Percentiles rank a stretch among this genome's conserved stretches.
Evolutionary conservation across 2,329 filamentous ascomycete species (phyloP).

Genomic region (Pyrenophora graminea): DNA sequence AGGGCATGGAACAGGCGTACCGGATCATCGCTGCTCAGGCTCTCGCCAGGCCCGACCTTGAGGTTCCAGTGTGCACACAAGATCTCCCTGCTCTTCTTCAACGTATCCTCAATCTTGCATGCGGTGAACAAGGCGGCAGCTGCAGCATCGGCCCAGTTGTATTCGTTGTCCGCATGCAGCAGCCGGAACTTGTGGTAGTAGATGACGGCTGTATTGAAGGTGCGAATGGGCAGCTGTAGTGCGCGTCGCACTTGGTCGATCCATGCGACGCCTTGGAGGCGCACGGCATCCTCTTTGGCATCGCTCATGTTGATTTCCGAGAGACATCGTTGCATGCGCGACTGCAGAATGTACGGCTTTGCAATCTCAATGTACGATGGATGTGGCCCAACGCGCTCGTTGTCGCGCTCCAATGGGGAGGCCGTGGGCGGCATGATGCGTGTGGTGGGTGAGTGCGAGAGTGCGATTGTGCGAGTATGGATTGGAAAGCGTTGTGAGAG

Average conservation of each 20-base stretch:
- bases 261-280: conserved; percentile 84
- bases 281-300: conserved; percentile 76
- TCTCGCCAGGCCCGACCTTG: conserved; percentile 68
- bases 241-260: conserved; percentile 82
- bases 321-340: conserved; percentile 75
- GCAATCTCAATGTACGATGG: conserved; percentile 67
- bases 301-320: conserved; percentile 71
- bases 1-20: conserved; percentile 51
- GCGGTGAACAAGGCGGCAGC: conserved; percentile 87
- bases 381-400: conserved; percentile 55
- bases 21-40: conserved; percentile 79
- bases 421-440: conserved; percentile 39
- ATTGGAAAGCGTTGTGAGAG: not conserved
- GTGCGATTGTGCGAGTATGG: not conserved
- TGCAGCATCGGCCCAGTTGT: conserved; percentile 82
- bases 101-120: conserved; percentile 96
- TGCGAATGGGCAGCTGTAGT: conserved; percentile 83
- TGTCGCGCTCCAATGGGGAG: conserved; percentile 28
- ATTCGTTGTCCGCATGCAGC: conserved; percentile 81
- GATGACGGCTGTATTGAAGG: conserved; percentile 86
- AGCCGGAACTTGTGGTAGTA: conserved; percentile 96
- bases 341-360: conserved; percentile 80
- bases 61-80: conserved; percentile 88
- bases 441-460: not conserved
- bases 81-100: conserved; percentile 95